phyloP scores from a whole-genome alignment of 768 basidiomycete genomes.

The Russula emetica region DNA sequence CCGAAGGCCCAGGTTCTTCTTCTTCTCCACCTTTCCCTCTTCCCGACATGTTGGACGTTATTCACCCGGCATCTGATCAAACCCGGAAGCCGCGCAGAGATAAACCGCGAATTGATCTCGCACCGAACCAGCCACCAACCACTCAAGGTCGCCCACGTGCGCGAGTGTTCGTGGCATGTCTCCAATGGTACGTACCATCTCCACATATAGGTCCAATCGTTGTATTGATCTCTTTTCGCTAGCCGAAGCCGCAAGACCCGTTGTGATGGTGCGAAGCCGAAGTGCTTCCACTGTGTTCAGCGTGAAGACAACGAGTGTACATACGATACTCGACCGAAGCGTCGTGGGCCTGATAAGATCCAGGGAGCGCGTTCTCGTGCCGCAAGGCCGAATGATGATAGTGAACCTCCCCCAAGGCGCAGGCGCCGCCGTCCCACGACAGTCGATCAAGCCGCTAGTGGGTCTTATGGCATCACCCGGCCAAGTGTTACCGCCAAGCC shows the following conservation, averaged over 20 bases:
- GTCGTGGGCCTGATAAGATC: slow-evolving; percentile 73
- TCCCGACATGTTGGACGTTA: background rate
- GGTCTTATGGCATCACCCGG: slow-evolving; percentile 1
- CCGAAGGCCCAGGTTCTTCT: background rate
- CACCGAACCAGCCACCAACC: slow-evolving; percentile 73
- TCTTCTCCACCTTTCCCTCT: slow-evolving; percentile 1
- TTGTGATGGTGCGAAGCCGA: slow-evolving; percentile 75
- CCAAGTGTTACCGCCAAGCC: background rate
- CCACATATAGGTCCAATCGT: slow-evolving; percentile 8
- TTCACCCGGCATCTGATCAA: background rate
- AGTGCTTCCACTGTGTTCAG: slow-evolving; percentile 67
- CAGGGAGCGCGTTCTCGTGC: slow-evolving; percentile 75
- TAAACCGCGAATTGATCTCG: slow-evolving; percentile 58
- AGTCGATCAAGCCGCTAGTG: slow-evolving; percentile 4
- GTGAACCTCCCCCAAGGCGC: slow-evolving; percentile 25
- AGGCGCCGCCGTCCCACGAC: slow-evolving; percentile 25
- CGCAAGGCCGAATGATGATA: slow-evolving; percentile 39
- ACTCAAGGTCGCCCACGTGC: slow-evolving; percentile 74
- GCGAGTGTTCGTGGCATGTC: slow-evolving; percentile 73
- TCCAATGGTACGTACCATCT: slow-evolving; percentile 57
- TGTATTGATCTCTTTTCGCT: slow-evolving; percentile 7
- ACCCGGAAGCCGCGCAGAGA: slow-evolving; percentile 21
- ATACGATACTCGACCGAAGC: slow-evolving; percentile 70
- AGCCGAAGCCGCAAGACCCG: slow-evolving; percentile 78
- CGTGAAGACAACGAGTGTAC: slow-evolving; percentile 47